These are phyloP conservation scores for Moniliella sp. DNA, from an alignment of 1,284 basidiomycete genomes.

Conservation along the genomic window DNA sequence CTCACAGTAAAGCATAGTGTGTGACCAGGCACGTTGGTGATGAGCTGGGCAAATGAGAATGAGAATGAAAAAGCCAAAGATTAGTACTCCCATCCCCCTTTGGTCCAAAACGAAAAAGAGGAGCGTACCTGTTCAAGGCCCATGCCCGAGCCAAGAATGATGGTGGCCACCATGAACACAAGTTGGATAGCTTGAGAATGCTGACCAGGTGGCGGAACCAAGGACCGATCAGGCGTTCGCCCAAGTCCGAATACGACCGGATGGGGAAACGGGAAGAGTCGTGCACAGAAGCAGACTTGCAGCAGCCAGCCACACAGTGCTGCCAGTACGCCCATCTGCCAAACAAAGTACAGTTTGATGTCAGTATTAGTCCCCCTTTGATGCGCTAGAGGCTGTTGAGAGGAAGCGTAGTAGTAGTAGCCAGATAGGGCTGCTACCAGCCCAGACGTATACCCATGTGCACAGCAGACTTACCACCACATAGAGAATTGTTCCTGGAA, in stretches of 20 bases:
- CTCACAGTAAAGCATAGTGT: slow-evolving; percentile 43
- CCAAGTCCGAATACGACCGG: slow-evolving; percentile 44
- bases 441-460: too few species aligned
- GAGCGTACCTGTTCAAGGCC: slow-evolving; percentile 39
- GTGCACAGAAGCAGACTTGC: slow-evolving; percentile 41
- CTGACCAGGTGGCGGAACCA: slow-evolving; percentile 37
- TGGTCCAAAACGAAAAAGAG: too few species aligned
- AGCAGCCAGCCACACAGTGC: slow-evolving; percentile 45
- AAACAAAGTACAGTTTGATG: background rate
- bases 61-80: too few species aligned
- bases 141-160: slow-evolving; percentile 34
- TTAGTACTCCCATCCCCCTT: too few species aligned
- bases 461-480: slow-evolving; percentile 6
- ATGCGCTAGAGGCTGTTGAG: background rate
- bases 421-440: too few species aligned
- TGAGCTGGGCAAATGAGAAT: too few species aligned
- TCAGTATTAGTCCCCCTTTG: too few species aligned
- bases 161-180: slow-evolving; percentile 39
- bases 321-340: slow-evolving; percentile 30
- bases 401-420: too few species aligned
- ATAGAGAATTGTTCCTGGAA: slow-evolving; percentile 15
- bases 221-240: slow-evolving; percentile 41
- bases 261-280: slow-evolving; percentile 45
- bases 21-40: slow-evolving; percentile 26
- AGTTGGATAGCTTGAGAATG: slow-evolving; percentile 40